phyloP scores from a whole-genome alignment of 1,284 basidiomycete species.

The Schizopora paradoxa region DNA sequence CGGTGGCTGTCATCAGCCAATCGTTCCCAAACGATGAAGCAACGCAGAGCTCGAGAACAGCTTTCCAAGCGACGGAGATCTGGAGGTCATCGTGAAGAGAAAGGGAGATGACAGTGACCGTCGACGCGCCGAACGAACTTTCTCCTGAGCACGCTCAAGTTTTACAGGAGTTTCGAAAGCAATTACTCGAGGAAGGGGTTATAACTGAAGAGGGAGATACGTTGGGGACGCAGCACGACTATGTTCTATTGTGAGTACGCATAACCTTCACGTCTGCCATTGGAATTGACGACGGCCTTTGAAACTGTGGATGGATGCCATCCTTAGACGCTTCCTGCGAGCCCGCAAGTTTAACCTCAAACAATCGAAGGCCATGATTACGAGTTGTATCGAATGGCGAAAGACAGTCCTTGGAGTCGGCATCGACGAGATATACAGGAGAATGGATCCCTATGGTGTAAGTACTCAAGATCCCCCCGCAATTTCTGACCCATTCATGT shows the following conservation, averaged over 20 bases:
- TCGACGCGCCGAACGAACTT: too few relatives aligned
- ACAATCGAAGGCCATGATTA: constrained; percentile 53
- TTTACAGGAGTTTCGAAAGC: constrained; percentile 7
- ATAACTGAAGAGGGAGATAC: constrained; percentile 16
- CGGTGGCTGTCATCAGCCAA: too few relatives aligned
- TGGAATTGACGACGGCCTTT: not conserved
- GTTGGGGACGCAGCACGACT: constrained; percentile 17
- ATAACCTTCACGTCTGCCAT: not conserved
- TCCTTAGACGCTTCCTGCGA: constrained; percentile 56
- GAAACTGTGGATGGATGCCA: not conserved
- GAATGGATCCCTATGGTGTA: constrained; percentile 59
- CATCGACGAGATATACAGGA: constrained; percentile 50
- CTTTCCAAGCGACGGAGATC: too few relatives aligned
- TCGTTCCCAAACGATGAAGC: too few relatives aligned
- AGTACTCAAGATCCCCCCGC: constrained; percentile 22
- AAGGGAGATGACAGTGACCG: too few relatives aligned
- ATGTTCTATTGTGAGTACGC: constrained; percentile 12
- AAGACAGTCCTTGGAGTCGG: constrained; percentile 49
- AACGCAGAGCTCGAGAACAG: too few relatives aligned
- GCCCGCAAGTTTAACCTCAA: constrained; percentile 55
- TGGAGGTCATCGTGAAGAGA: too few relatives aligned
- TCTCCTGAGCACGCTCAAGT: constrained; percentile 11
- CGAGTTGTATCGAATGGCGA: constrained; percentile 56
- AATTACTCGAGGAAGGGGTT: constrained; percentile 13
- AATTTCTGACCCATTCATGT: constrained; percentile 3